phyloP scores from a whole-genome alignment of 345 rosid genomes.

The Garcia nutans region DNA sequence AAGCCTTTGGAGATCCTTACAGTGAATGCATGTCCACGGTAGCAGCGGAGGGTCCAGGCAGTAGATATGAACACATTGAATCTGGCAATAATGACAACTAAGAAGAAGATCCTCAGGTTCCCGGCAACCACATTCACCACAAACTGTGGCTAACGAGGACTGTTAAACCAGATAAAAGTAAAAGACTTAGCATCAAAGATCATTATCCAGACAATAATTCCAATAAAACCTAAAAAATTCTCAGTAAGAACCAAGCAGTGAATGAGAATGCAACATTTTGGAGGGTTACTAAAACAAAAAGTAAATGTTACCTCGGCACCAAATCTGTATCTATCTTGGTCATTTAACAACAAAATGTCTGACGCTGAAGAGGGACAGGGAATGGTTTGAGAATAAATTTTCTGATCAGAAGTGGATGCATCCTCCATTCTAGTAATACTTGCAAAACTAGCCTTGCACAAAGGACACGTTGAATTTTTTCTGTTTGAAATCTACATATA shows the following conservation, averaged over 20 bases:
- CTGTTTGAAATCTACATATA: slow-evolving; percentile 52
- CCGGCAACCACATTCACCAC: slow-evolving; percentile 51
- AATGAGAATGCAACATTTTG: neutral
- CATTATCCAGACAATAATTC: slow-evolving; percentile 4
- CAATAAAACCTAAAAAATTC: neutral
- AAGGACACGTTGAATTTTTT: slow-evolving; percentile 71
- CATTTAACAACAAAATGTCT: slow-evolving; percentile 32
- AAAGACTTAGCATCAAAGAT: slow-evolving; percentile 2
- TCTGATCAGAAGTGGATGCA: slow-evolving; percentile 76
- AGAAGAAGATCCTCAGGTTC: slow-evolving; percentile 83
- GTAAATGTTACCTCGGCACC: slow-evolving; percentile 48
- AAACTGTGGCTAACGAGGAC: slow-evolving; percentile 45
- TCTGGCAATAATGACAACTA: slow-evolving; percentile 62
- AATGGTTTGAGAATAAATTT: slow-evolving; percentile 82
- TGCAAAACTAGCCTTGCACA: slow-evolving; percentile 71
- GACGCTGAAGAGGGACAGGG: slow-evolving; percentile 41
- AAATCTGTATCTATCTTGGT: slow-evolving; percentile 39
- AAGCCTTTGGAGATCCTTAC: slow-evolving; percentile 69
- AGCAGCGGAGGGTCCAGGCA: slow-evolving; percentile 76
- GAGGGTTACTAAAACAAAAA: neutral
- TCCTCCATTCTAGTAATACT: slow-evolving; percentile 76
- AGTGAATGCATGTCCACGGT: slow-evolving; percentile 87
- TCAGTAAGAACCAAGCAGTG: too few species aligned
- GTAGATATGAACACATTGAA: slow-evolving; percentile 63
- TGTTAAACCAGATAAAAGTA: slow-evolving; percentile 27